Conservation (phyloP, 2,329 filamentous ascomycete species). For the Colletotrichum sp. region DNA sequence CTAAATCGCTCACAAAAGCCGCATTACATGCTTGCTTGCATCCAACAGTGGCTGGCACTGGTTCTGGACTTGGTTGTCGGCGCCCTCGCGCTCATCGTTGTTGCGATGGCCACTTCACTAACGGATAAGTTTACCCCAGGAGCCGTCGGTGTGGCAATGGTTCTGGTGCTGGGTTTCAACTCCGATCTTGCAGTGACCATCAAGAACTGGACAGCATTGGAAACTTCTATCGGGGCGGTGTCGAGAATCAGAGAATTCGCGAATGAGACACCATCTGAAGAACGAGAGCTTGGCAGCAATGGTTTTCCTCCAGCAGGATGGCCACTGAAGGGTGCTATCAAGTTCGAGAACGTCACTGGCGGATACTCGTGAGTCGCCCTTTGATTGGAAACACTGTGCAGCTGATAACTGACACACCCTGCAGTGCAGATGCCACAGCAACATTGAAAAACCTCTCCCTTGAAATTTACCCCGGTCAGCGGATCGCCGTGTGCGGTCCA, state of each 20-base stretch:
- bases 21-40: constrained; percentile 55
- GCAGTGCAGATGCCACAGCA: neutral
- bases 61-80: constrained; percentile 58
- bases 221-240: neutral
- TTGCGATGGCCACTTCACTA: constrained; percentile 13
- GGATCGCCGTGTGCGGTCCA: constrained; percentile 37
- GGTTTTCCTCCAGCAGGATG: constrained; percentile 24
- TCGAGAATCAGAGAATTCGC: neutral
- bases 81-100: constrained; percentile 41
- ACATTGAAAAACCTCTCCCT: constrained; percentile 30
- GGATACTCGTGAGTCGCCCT: constrained; percentile 24
- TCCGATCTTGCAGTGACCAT: neutral
- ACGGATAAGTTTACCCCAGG: constrained; percentile 27
- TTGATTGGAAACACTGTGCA: neutral
- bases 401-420: neutral
- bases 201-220: constrained; percentile 26
- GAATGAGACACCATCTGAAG: constrained; percentile 29
- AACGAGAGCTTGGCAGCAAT: constrained; percentile 5
- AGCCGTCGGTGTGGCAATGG: constrained; percentile 25
- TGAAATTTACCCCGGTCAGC: constrained; percentile 22
- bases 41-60: constrained; percentile 58
- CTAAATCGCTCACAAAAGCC: constrained; percentile 53
- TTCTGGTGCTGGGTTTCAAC: neutral
- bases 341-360: constrained; percentile 30
- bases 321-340: constrained; percentile 30